Percentiles rank a stretch among this genome's conserved stretches.
These are phyloP conservation scores for Dictyostelium intermedium DNA, from an alignment of 78 protist species.

Conservation along the genomic window DNA sequence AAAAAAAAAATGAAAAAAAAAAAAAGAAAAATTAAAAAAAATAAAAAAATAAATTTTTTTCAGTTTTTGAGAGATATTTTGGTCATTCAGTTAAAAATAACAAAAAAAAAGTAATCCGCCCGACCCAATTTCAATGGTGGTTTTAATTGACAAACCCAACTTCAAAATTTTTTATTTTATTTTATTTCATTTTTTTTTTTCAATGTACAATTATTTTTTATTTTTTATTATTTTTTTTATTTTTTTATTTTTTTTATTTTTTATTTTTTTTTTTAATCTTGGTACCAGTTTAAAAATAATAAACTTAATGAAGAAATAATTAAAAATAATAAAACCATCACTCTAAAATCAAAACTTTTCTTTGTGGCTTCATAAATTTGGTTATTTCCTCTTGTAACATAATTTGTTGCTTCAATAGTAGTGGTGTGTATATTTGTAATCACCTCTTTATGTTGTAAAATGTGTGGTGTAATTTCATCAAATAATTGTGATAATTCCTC, in stretches of 20 bases:
- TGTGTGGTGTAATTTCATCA: constrained; percentile 70
- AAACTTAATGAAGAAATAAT: constrained; percentile 40
- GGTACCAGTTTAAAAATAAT: constrained; percentile 54
- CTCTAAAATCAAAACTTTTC: constrained; percentile 68
- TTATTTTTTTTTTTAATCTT: background rate
- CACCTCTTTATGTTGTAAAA: constrained; percentile 43
- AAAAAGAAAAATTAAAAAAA: background rate
- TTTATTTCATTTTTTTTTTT: background rate
- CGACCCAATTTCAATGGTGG: no score
- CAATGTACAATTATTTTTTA: background rate
- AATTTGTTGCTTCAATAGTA: constrained; percentile 46
- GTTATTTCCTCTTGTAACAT: constrained; percentile 40
- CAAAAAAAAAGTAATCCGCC: background rate
- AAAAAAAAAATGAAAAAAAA: background rate
- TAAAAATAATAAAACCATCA: constrained; percentile 37
- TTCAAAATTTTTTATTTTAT: background rate
- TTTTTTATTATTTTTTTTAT: background rate
- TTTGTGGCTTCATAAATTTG: constrained; percentile 61
- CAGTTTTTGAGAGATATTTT: background rate
- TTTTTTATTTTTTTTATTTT: background rate
- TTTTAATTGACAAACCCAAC: no score
- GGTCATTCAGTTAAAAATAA: background rate
- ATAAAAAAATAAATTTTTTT: background rate
- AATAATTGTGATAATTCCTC: constrained; percentile 42
- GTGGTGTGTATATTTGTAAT: constrained; percentile 33